phyloP scores from a whole-genome alignment of 495 filamentous ascomycete genomes.

The Podospora didyma region DNA sequence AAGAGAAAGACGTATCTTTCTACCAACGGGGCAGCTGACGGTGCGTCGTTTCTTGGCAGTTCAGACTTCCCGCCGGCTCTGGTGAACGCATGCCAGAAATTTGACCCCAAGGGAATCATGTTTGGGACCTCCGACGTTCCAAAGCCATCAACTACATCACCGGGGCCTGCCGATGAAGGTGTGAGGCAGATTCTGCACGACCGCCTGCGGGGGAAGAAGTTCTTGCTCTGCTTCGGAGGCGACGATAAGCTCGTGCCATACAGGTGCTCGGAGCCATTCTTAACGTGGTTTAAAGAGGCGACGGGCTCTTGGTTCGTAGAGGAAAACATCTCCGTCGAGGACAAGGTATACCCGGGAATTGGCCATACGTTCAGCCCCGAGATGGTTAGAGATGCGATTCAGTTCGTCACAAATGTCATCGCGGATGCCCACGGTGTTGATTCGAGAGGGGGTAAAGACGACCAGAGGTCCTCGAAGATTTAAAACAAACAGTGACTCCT shows the following conservation, averaged over 20 bases:
- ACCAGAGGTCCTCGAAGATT: slow-evolving; percentile 19
- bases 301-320: slow-evolving; percentile 54
- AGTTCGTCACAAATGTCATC: slow-evolving; percentile 57
- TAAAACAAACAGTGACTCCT: slow-evolving; percentile 3
- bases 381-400: slow-evolving; percentile 69
- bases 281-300: slow-evolving; percentile 65
- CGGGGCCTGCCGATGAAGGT: not conserved
- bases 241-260: slow-evolving; percentile 85
- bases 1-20: slow-evolving; percentile 59
- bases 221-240: slow-evolving; percentile 73
- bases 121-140: slow-evolving; percentile 48
- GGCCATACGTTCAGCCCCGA: slow-evolving; percentile 68
- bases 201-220: slow-evolving; percentile 64
- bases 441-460: not conserved
- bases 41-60: slow-evolving; percentile 66
- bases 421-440: slow-evolving; percentile 11
- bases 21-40: slow-evolving; percentile 29
- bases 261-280: slow-evolving; percentile 60
- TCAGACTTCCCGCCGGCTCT: slow-evolving; percentile 68
- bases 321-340: slow-evolving; percentile 58
- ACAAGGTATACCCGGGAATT: slow-evolving; percentile 67
- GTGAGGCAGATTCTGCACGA: slow-evolving; percentile 41
- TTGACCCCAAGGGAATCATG: slow-evolving; percentile 67
- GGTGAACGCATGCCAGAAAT: slow-evolving; percentile 54
- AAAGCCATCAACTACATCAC: not conserved